A percentile compares a stretch with the other conserved stretches of the same genome.
Evolutionary conservation across 108 stramenopile species (phyloP).

Genomic region (Fistulifera pelliculosa): DNA sequence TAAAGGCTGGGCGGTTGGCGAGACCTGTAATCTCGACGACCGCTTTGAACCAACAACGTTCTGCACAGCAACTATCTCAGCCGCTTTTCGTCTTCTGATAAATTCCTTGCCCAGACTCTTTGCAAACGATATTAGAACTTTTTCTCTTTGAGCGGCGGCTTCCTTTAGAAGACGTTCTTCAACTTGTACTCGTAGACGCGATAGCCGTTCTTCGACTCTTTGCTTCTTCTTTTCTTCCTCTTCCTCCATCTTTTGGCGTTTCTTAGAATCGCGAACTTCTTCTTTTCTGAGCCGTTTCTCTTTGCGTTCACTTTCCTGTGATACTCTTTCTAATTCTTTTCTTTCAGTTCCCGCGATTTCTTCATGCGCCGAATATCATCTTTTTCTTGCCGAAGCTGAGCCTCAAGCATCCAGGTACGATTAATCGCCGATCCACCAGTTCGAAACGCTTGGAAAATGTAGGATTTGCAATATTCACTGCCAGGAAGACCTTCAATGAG

Average conservation of each 20-base stretch:
- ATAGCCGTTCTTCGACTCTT: slow-evolving; percentile 61
- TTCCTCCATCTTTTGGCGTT: slow-evolving; percentile 59
- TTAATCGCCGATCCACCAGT: slow-evolving; percentile 28
- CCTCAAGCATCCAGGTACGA: slow-evolving; percentile 51
- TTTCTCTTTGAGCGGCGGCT: slow-evolving; percentile 59
- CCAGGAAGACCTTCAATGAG: slow-evolving; percentile 80
- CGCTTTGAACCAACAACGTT: not conserved
- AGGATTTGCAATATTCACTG: slow-evolving; percentile 51
- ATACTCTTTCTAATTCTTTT: slow-evolving; percentile 16
- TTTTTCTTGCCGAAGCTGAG: slow-evolving; percentile 38
- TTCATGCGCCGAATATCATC: slow-evolving; percentile 36
- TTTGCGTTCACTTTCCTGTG: slow-evolving; percentile 32
- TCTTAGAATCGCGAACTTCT: slow-evolving; percentile 50
- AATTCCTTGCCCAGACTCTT: slow-evolving; percentile 64
- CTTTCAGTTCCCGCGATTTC: slow-evolving; percentile 23
- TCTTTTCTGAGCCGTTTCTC: slow-evolving; percentile 48
- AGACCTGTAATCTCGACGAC: not conserved
- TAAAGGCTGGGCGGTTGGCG: not conserved
- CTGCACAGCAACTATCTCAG: slow-evolving; percentile 53
- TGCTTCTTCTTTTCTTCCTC: slow-evolving; percentile 65
- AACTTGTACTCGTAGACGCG: slow-evolving; percentile 53
- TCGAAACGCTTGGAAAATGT: slow-evolving; percentile 54
- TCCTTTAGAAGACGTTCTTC: slow-evolving; percentile 77
- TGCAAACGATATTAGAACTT: slow-evolving; percentile 43
- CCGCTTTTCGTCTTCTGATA: slow-evolving; percentile 49